Percentiles rank a stretch among this genome's conserved stretches.
Evolutionary conservation across 352 stramenopile species (phyloP).

Genomic region (Globisporangium polare): DNA sequence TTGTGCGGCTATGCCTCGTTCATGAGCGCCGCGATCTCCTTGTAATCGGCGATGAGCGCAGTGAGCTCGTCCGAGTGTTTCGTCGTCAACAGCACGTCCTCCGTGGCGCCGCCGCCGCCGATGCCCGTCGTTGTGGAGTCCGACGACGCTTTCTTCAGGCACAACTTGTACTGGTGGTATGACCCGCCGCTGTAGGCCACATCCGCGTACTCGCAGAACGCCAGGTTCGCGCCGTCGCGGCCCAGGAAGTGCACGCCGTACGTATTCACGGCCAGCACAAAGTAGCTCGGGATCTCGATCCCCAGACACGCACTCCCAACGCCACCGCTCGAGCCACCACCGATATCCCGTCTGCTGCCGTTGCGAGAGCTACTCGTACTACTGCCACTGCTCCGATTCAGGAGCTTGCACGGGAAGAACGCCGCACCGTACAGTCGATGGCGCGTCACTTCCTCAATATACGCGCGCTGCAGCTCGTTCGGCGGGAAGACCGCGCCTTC

Average conservation of each 20-base stretch:
- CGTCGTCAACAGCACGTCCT: slow-evolving; percentile 64
- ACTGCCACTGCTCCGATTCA: slow-evolving; percentile 25
- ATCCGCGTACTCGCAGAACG: slow-evolving; percentile 64
- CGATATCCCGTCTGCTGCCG: slow-evolving; percentile 22
- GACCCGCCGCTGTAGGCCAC: slow-evolving; percentile 48
- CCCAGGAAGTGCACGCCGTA: slow-evolving; percentile 90
- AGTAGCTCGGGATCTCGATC: slow-evolving; percentile 76
- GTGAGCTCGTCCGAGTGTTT: slow-evolving; percentile 69
- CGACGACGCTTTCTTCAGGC: slow-evolving; percentile 37
- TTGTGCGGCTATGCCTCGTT: slow-evolving; percentile 27
- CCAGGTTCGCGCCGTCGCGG: slow-evolving; percentile 58
- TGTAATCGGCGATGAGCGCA: slow-evolving; percentile 64
- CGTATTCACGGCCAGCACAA: slow-evolving; percentile 87
- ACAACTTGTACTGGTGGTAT: slow-evolving; percentile 71
- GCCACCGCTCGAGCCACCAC: slow-evolving; percentile 2
- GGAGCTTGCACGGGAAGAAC: slow-evolving; percentile 84
- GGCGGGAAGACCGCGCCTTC: slow-evolving; percentile 33
- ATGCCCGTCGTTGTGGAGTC: slow-evolving; percentile 21
- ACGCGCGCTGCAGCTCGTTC: slow-evolving; percentile 72
- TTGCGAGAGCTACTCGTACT: slow-evolving; percentile 15
- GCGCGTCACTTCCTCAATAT: slow-evolving; percentile 79
- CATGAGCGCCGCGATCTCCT: slow-evolving; percentile 68
- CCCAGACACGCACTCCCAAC: slow-evolving; percentile 24
- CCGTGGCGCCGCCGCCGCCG: slow-evolving; percentile 16
- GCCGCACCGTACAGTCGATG: slow-evolving; percentile 83